Evolutionary conservation across 2,329 filamentous ascomycete genomes (phyloP), one percentile per base, ranked within the genome.

Genomic region (Cercospora berteroae): DNA sequence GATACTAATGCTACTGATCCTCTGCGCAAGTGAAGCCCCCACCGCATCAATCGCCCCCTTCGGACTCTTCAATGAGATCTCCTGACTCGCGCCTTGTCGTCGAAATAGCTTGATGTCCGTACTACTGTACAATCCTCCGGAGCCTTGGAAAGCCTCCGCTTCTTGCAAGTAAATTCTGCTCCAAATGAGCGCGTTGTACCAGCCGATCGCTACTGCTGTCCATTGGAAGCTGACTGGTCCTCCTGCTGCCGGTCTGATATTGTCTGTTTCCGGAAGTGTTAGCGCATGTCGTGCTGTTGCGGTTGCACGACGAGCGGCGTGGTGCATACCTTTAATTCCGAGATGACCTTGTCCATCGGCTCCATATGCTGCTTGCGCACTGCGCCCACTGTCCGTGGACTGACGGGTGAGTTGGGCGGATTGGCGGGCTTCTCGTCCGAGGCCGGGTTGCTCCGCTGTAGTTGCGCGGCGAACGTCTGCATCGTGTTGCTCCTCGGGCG

Each of bases 161-260:
- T 99, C 95, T 74, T 89, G 90, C 29, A 91, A 89, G 78, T 97
- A 98, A 63, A 97, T 88, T 73, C 97, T 92, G 16, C 93, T 90
- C 95, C 95, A 99, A 9, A 99, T 84, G 12, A 98, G 84, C 5
- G 92, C 94, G 79, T 97, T 93, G 78, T 98, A 97, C 95, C 95
- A 98, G 59, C 94, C 94, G 60, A 98, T 73, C 0, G 71, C 71
- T 42, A 70, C 62, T 8, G 71, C 59, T 25, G 70, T 73, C 71
- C 71, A 73, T 52, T 67, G 55, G 63, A 69, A 70, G 23, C 48
- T 60, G 44, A 36, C 48, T 1, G 58, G 60, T 7, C 64, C 63
- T 62, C 48, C 65, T 12, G 55, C 61, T 48, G 64, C 58, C 48
- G 69, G 64, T 42, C 63, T 52, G 60, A 61, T 60, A 27, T 63